These are phyloP conservation scores for Curvularia hawaiiensis DNA, from an alignment of 2,329 filamentous ascomycete genomes.

Conservation along the genomic window DNA sequence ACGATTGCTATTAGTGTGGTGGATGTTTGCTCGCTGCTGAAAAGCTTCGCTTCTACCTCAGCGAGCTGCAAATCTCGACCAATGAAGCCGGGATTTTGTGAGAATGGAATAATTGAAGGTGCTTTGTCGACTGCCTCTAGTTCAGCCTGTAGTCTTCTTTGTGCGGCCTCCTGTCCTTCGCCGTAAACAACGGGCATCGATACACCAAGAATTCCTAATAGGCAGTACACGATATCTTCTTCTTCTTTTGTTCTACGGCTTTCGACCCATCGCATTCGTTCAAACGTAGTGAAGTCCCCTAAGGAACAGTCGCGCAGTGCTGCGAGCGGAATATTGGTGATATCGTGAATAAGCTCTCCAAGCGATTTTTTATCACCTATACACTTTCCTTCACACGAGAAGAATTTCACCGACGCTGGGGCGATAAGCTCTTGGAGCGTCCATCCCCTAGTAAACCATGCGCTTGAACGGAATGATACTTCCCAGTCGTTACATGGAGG, in stretches of 20 bases:
- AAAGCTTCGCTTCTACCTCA: slow-evolving; percentile 31
- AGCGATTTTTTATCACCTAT: neutral
- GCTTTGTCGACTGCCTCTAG: neutral
- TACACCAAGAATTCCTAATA: neutral
- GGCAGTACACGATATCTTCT: neutral
- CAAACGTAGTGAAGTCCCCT: neutral
- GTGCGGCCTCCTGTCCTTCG: neutral
- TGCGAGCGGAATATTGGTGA: neutral
- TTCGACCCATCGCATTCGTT: neutral
- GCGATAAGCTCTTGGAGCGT: neutral
- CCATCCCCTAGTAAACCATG: neutral
- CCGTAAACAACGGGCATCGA: neutral
- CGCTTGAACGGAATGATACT: neutral
- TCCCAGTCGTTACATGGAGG: neutral
- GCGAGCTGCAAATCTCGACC: neutral
- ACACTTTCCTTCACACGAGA: neutral
- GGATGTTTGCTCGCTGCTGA: slow-evolving; percentile 18
- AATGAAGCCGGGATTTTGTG: neutral
- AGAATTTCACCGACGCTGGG: neutral
- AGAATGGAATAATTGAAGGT: neutral
- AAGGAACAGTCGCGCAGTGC: neutral
- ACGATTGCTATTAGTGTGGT: slow-evolving; percentile 21
- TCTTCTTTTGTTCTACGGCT: neutral
- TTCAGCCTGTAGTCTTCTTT: neutral
- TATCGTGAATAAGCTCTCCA: neutral